phyloP scores from a whole-genome alignment of 257 asterid genomes.

The Solanum gracilifrons region DNA sequence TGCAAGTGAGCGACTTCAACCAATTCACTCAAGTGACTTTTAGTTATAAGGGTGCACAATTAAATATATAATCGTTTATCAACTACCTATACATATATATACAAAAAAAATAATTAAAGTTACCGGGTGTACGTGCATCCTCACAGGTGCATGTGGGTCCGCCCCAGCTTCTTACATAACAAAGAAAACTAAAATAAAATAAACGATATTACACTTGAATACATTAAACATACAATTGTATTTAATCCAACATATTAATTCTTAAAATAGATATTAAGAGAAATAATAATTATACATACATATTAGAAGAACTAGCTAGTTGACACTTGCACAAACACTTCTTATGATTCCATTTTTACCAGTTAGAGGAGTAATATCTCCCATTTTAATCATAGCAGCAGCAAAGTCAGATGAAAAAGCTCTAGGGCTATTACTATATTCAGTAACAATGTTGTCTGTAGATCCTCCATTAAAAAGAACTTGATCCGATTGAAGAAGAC shows the following conservation, averaged over 20 bases:
- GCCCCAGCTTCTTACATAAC: no score
- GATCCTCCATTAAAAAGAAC: background rate
- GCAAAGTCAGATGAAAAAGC: slow-evolving; percentile 21
- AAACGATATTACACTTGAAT: no score
- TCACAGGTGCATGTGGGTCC: no score
- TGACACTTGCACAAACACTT: slow-evolving; percentile 18
- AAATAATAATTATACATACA: background rate
- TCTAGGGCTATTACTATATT: background rate
- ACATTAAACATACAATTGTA: no score
- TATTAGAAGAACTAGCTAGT: background rate
- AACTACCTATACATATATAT: no score
- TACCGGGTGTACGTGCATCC: no score
- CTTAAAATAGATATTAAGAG: background rate
- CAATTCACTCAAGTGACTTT: no score
- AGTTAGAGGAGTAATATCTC: slow-evolving; percentile 23
- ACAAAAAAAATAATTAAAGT: no score
- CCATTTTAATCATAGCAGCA: slow-evolving; percentile 27
- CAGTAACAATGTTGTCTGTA: background rate
- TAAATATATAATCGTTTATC: no score
- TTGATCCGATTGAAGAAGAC: slow-evolving; percentile 34
- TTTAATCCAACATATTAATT: background rate
- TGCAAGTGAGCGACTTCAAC: no score
- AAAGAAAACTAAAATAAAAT: no score
- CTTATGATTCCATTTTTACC: slow-evolving; percentile 1
- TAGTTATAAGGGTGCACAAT: no score